Evolutionary conservation across 2,329 filamentous ascomycete species (phyloP).

Genomic region (Ophiosphaerella korrae): DNA sequence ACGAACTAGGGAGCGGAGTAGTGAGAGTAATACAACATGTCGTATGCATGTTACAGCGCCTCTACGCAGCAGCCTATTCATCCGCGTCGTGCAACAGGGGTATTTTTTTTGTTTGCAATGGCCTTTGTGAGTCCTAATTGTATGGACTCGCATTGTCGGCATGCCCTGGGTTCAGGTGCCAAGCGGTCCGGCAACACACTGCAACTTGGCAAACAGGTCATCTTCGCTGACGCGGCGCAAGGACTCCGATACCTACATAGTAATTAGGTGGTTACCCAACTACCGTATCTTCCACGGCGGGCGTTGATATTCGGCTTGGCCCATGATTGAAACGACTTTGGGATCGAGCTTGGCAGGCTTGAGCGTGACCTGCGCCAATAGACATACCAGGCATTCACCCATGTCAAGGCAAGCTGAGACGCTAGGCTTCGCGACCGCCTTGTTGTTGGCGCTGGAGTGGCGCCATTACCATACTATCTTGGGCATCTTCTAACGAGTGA

Average conservation of each 20-base stretch:
- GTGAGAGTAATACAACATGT: background rate
- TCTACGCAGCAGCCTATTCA: background rate
- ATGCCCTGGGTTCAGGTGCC: too few species aligned
- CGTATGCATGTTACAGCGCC: background rate
- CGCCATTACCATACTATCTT: constrained; percentile 24
- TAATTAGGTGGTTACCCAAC: constrained; percentile 1
- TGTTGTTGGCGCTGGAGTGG: constrained; percentile 19
- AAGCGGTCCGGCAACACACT: too few species aligned
- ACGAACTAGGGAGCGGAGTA: constrained; percentile 18
- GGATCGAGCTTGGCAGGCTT: constrained; percentile 43
- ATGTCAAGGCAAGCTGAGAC: constrained; percentile 38
- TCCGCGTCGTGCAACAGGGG: too few species aligned
- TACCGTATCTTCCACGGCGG: constrained; percentile 14
- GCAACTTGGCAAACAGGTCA: constrained; percentile 3
- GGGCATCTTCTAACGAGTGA: constrained; percentile 24
- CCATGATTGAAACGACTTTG: constrained; percentile 34
- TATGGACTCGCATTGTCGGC: too few species aligned
- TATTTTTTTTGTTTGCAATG: too few species aligned
- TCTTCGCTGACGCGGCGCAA: constrained; percentile 40
- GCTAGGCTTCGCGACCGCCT: constrained; percentile 20
- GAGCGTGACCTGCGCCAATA: constrained; percentile 40
- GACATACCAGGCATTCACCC: constrained; percentile 39
- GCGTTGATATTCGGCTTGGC: constrained; percentile 35
- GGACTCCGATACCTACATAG: constrained; percentile 16
- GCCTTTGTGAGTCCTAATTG: too few species aligned